Percentiles rank a stretch among this genome's conserved stretches.
Evolutionary conservation across 495 filamentous ascomycete species (phyloP).

Genomic region (Xylaria flabelliformis): DNA sequence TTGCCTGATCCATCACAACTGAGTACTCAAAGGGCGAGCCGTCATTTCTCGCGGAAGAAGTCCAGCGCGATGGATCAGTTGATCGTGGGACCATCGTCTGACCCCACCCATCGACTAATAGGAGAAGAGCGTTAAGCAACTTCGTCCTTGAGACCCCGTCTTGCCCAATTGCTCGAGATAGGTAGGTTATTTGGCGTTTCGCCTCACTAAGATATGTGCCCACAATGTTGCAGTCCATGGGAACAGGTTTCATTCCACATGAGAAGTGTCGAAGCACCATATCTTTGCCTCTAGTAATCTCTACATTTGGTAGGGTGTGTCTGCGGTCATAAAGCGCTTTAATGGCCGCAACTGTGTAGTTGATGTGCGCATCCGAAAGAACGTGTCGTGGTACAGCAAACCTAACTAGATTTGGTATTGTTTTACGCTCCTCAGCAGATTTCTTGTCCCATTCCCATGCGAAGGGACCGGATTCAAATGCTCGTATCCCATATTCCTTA

Average conservation of each 20-base stretch:
- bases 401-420: slow-evolving; percentile 24
- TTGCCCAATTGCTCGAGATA: slow-evolving; percentile 16
- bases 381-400: slow-evolving; percentile 25
- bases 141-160: slow-evolving; percentile 5
- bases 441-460: slow-evolving; percentile 25
- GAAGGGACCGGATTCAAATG: slow-evolving; percentile 17
- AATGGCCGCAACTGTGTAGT: slow-evolving; percentile 23
- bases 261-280: slow-evolving; percentile 25
- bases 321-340: slow-evolving; percentile 22
- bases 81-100: background rate
- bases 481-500: slow-evolving; percentile 15
- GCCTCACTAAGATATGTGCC: slow-evolving; percentile 5
- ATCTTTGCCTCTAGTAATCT: slow-evolving; percentile 21
- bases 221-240: background rate
- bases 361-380: slow-evolving; percentile 20
- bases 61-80: background rate
- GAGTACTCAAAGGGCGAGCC: slow-evolving; percentile 17
- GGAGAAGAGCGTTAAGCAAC: slow-evolving; percentile 2
- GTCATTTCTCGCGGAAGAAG: slow-evolving; percentile 1
- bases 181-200: slow-evolving; percentile 2
- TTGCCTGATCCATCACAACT: slow-evolving; percentile 7
- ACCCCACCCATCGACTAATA: slow-evolving; percentile 8
- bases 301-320: slow-evolving; percentile 12
- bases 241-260: slow-evolving; percentile 18
- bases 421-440: background rate